Evolutionary conservation across 371 early-diverging fungal species (phyloP).

Genomic region (Ordospora pajunii): DNA sequence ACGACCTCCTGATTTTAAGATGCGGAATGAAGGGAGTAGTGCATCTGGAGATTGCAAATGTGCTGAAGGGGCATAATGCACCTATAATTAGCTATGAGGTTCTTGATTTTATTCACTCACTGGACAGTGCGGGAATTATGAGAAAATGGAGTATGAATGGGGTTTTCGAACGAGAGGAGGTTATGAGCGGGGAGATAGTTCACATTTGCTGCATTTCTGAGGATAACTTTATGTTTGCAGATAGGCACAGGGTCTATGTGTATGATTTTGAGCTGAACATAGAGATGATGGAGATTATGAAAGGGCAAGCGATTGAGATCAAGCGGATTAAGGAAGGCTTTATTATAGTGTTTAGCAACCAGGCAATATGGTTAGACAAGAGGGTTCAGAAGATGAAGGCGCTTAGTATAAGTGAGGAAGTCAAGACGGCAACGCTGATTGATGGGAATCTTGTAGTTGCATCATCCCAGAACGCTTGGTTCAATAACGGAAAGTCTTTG

Average conservation of each 20-base stretch:
- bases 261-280: conserved; percentile 31
- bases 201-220: conserved; percentile 15
- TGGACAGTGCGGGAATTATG: conserved; percentile 17
- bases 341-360: conserved; percentile 22
- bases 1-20: conserved; percentile 28
- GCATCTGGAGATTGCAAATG: neutral
- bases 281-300: conserved; percentile 28
- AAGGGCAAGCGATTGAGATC: neutral
- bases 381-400: conserved; percentile 11
- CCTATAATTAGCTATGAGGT: conserved; percentile 26
- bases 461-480: neutral
- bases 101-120: conserved; percentile 22
- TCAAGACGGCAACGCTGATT: neutral
- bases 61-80: conserved; percentile 9
- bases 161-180: neutral
- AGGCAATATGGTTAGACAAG: conserved; percentile 2
- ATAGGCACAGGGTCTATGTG: conserved; percentile 17
- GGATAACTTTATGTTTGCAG: conserved; percentile 26
- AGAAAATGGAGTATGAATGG: conserved; percentile 40
- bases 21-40: neutral
- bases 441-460: neutral
- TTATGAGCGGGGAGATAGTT: conserved; percentile 4
- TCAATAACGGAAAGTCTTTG: neutral
- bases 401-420: neutral
- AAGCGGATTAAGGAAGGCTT: conserved; percentile 1